Evolutionary conservation across 352 stramenopile genomes (phyloP).

Genomic region (Phytophthora cryptogea): DNA sequence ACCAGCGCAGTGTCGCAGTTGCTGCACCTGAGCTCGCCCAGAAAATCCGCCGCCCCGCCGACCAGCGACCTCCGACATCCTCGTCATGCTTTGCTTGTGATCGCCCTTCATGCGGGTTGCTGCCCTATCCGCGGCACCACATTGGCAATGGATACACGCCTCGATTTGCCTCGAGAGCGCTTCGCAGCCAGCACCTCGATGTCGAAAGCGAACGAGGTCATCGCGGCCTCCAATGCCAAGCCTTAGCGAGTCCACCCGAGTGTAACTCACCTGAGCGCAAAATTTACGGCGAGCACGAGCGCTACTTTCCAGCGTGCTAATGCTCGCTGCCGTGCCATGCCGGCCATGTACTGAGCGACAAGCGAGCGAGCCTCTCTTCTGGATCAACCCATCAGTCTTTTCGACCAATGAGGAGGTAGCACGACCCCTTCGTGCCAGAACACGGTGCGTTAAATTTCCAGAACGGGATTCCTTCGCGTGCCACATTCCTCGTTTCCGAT

Average conservation of each 20-base stretch:
- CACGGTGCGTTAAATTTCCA: neutral
- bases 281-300: no score
- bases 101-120: neutral
- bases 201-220: no score
- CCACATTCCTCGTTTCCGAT: neutral
- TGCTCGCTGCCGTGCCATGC: neutral
- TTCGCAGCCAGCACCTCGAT: neutral
- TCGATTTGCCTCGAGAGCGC: neutral
- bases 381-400: neutral
- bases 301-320: neutral
- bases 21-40: constrained; percentile 14
- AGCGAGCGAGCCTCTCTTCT: neutral
- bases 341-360: neutral
- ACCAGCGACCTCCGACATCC: constrained; percentile 6
- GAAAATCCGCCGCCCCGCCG: constrained; percentile 8
- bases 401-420: neutral
- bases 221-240: no score
- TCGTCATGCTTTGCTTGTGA: constrained; percentile 11
- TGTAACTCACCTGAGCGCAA: no score
- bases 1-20: constrained; percentile 26
- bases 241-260: no score
- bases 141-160: neutral
- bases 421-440: neutral
- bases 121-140: neutral
- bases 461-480: neutral